A percentile compares a stretch with the other conserved stretches of the same genome.
These are phyloP conservation scores for Colletotrichum sp. DNA, from an alignment of 2,329 filamentous ascomycete species.

Conservation along the genomic window DNA sequence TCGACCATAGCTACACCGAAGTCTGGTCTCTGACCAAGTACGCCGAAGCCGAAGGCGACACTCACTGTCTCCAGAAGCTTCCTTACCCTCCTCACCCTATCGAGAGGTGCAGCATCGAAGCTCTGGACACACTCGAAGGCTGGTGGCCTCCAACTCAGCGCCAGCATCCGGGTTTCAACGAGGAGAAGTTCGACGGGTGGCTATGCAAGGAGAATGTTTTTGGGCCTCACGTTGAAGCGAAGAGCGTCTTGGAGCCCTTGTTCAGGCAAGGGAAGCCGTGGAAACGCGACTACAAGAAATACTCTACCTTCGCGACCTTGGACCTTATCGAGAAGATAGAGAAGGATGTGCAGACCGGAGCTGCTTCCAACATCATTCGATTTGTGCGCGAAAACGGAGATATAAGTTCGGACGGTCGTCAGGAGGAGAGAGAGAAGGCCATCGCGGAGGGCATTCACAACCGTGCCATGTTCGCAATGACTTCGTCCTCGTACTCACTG, in stretches of 20 bases:
- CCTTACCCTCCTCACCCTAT: background rate
- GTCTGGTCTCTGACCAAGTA: background rate
- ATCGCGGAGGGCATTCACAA: background rate
- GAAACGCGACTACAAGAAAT: rapidly evolving
- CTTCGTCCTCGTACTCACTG: background rate
- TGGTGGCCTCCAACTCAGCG: background rate
- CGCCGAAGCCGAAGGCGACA: rapidly evolving
- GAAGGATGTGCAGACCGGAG: rapidly evolving
- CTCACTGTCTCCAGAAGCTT: background rate
- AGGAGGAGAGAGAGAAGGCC: background rate
- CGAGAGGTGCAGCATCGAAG: rapidly evolving
- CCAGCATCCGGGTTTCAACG: too few relatives aligned
- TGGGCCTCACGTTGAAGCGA: background rate
- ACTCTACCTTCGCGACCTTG: background rate
- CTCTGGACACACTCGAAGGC: rapidly evolving
- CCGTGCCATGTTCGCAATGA: background rate
- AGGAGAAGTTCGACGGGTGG: background rate
- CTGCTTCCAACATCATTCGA: background rate
- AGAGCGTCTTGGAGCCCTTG: background rate
- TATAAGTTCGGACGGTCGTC: too few relatives aligned
- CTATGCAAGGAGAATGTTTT: rapidly evolving
- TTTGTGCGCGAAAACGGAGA: background rate
- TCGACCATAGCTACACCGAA: background rate
- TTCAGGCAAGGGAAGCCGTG: background rate
- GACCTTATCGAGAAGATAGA: background rate